These are phyloP conservation scores for Penicillium riverlandense DNA, from an alignment of 495 filamentous ascomycete species.

Conservation along the genomic window DNA sequence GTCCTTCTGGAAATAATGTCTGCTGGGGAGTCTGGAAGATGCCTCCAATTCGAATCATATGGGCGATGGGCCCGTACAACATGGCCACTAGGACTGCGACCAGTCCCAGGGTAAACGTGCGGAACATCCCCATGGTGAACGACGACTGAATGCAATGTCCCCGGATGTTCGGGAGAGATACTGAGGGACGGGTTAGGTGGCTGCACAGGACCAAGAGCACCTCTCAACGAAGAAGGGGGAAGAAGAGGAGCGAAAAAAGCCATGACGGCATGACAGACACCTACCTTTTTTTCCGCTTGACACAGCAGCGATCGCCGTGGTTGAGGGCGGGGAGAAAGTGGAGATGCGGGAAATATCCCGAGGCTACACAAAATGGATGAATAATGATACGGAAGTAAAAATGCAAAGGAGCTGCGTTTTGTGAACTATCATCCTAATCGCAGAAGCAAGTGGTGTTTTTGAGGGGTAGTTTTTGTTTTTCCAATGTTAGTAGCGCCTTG, in stretches of 20 bases:
- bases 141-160: background rate
- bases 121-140: conserved; percentile 16
- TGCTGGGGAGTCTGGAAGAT: conserved; percentile 17
- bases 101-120: conserved; percentile 21
- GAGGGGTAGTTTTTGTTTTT: too few relatives aligned
- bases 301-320: too few relatives aligned
- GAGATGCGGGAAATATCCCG: too few relatives aligned
- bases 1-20: conserved; percentile 24
- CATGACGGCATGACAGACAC: too few relatives aligned
- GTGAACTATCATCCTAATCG: background rate
- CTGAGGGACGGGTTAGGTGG: too few relatives aligned
- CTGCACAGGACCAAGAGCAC: too few relatives aligned
- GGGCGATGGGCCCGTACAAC: conserved; percentile 23
- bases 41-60: conserved; percentile 22
- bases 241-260: too few relatives aligned
- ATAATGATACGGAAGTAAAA: background rate
- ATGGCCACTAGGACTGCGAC: conserved; percentile 26
- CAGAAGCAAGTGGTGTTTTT: background rate
- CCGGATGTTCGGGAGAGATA: background rate
- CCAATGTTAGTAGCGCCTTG: too few relatives aligned
- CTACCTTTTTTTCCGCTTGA: too few relatives aligned
- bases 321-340: too few relatives aligned
- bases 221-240: too few relatives aligned
- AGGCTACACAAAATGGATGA: too few relatives aligned
- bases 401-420: background rate